A percentile compares a stretch with the other conserved stretches of the same genome.
Evolutionary conservation across 1,139 yeast genomes (phyloP).

Genomic region (Suhomyces maxii): DNA sequence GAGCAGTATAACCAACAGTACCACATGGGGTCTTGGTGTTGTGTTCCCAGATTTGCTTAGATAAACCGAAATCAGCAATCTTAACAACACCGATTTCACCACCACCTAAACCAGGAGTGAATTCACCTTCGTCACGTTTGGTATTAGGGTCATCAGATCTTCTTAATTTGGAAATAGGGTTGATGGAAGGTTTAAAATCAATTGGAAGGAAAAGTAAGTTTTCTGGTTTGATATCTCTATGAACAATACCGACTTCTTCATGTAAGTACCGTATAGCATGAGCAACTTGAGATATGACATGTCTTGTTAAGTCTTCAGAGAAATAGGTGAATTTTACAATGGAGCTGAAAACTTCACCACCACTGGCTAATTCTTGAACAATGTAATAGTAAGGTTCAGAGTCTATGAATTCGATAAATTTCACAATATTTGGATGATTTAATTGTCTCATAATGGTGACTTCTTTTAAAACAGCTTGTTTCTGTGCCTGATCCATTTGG

Average conservation of each 20-base stretch:
- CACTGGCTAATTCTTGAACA: constrained; percentile 52
- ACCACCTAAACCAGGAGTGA: constrained; percentile 48
- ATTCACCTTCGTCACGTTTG: constrained; percentile 55
- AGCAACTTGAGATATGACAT: constrained; percentile 53
- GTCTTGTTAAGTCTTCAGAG: constrained; percentile 55
- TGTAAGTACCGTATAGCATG: constrained; percentile 51
- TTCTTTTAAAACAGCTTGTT: constrained; percentile 56
- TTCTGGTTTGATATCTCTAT: constrained; percentile 59
- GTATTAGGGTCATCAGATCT: constrained; percentile 48
- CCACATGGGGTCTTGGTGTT: constrained; percentile 67
- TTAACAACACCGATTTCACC: constrained; percentile 55
- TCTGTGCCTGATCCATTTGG: constrained; percentile 54
- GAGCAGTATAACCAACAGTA: constrained; percentile 64
- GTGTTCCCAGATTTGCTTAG: constrained; percentile 57
- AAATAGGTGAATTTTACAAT: constrained; percentile 57
- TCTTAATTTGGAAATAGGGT: constrained; percentile 41
- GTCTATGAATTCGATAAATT: constrained; percentile 50
- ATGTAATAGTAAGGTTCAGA: constrained; percentile 50
- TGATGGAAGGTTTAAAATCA: constrained; percentile 43
- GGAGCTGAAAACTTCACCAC: constrained; percentile 60
- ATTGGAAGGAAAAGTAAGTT: constrained; percentile 62
- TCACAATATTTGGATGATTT: constrained; percentile 50
- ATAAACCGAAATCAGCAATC: constrained; percentile 58
- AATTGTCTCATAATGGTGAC: constrained; percentile 59
- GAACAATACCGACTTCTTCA: constrained; percentile 58